Evolutionary conservation across 225 moss, liverwort and hornwort genomes (phyloP), one percentile per base, ranked within the genome.

Genomic region (Anthoceros angustus): DNA sequence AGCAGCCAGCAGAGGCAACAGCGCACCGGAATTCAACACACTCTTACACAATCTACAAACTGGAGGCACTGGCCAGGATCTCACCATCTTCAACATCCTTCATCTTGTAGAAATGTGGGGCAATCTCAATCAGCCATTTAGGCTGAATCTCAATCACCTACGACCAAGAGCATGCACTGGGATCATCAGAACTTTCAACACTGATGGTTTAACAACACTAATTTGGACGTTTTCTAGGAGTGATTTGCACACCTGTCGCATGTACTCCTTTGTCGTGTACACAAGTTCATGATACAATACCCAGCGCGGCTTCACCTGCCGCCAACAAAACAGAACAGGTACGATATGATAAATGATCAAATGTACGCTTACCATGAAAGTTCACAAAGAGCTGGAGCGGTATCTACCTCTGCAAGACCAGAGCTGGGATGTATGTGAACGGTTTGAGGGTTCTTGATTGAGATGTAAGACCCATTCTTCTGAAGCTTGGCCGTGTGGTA

Each of bases 251-350:
- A 38, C 95, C 84, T 98, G 95, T 42, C 95, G 88, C 92, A 98
- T 86, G 42, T 91, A 92, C 80, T 98, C 92, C 69, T 92, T 92
- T 21, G 82, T 87, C 38, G 89, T 98, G 70, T 83, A 77, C 25
- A 98, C 92, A 38, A 98, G 86, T 73, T 98, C 95, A 69, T 98
- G 95, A 75, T 89, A 98, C n/a, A 98, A 10, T 41, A 98, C 67
- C 91, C 91, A 98, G 39, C 89, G 77, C 18, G 92, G 95, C 62
- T 91, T 75, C 7, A 81, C 75, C 73, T 73, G 73, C 69, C 14
- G 10, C 16, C 16, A 25, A 7, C 14, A 25, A 0, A 39, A n/a
- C 12, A 23, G 25, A 21, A 20, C 62, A 63, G 2, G 11, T 63
- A 0, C 63, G 12, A 1, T 11, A 63, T 1, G 21, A 63, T 63